These are phyloP conservation scores for Pseudodiploospora longispora DNA, from an alignment of 2,329 filamentous ascomycete species.

Conservation along the genomic window DNA sequence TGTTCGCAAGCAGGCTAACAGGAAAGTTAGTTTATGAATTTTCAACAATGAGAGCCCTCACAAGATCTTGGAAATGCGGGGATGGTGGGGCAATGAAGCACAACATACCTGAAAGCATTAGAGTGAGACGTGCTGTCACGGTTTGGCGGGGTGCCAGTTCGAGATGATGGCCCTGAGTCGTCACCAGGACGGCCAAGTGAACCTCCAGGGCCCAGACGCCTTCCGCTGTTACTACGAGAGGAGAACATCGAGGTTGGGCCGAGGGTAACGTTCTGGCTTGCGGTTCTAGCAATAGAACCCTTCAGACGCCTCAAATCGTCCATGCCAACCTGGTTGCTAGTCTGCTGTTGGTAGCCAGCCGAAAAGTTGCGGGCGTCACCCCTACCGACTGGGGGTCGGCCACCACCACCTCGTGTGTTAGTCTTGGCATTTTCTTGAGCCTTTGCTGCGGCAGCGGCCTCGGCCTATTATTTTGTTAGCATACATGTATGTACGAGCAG, in stretches of 20 bases:
- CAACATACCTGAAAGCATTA: slow-evolving; percentile 86
- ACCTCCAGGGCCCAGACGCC: slow-evolving; percentile 68
- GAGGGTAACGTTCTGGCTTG: slow-evolving; percentile 58
- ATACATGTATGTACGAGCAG: not conserved
- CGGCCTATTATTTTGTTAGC: slow-evolving; percentile 37
- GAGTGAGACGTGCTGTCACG: slow-evolving; percentile 54
- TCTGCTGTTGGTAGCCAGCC: slow-evolving; percentile 59
- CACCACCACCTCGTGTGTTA: slow-evolving; percentile 56
- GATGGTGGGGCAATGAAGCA: not conserved
- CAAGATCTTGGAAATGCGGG: no score
- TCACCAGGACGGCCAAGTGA: slow-evolving; percentile 66
- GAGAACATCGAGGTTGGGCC: slow-evolving; percentile 82
- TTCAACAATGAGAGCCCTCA: slow-evolving; percentile 2
- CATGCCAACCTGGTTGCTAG: slow-evolving; percentile 80
- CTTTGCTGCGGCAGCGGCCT: slow-evolving; percentile 71
- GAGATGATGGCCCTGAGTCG: slow-evolving; percentile 79
- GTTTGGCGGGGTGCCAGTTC: slow-evolving; percentile 78
- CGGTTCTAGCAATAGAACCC: slow-evolving; percentile 47
- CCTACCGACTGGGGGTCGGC: slow-evolving; percentile 67
- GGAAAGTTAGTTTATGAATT: slow-evolving; percentile 4
- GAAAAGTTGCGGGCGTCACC: slow-evolving; percentile 84
- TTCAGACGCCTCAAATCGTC: slow-evolving; percentile 86
- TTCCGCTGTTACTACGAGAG: slow-evolving; percentile 84
- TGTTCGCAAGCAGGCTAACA: slow-evolving; percentile 48
- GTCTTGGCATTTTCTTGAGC: slow-evolving; percentile 62